A percentile compares a stretch with the other conserved stretches of the same genome.
These are phyloP conservation scores for Cornus suecica DNA, from an alignment of 148 eudicot species.

Conservation along the genomic window DNA sequence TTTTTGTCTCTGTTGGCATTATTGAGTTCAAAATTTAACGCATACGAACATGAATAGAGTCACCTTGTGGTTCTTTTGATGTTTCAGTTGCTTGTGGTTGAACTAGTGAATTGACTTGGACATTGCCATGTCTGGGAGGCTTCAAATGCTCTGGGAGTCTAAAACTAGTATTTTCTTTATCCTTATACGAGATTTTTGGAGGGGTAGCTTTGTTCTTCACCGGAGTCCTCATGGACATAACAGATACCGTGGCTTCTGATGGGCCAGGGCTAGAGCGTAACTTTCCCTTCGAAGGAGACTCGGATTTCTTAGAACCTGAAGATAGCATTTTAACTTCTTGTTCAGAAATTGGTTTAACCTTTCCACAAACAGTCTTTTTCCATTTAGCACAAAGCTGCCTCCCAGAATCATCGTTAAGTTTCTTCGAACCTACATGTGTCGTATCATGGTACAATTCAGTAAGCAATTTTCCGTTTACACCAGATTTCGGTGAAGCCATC, in stretches of 20 bases:
- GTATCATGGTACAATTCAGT: not conserved
- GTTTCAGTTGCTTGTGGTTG: not conserved
- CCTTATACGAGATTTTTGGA: not conserved
- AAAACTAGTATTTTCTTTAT: not conserved
- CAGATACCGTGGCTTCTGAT: not conserved
- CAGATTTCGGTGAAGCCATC: not conserved
- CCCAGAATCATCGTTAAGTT: not conserved
- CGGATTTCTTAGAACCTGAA: constrained; percentile 12
- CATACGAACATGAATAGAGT: not conserved
- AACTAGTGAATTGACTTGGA: not conserved
- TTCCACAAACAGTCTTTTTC: constrained; percentile 28
- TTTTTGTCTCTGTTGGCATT: not conserved
- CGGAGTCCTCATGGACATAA: not conserved
- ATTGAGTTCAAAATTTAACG: not conserved
- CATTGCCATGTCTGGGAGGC: not conserved
- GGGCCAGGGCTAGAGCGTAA: constrained; percentile 1
- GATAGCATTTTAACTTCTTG: constrained; percentile 30
- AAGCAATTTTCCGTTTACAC: not conserved
- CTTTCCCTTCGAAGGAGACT: not conserved
- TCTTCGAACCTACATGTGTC: not conserved
- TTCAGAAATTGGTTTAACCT: constrained; percentile 21
- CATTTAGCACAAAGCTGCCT: not conserved
- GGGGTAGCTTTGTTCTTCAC: not conserved
- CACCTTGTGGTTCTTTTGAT: constrained; percentile 8
- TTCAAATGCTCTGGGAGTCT: not conserved